These are phyloP conservation scores for Penicillium cataractarum DNA, from an alignment of 495 filamentous ascomycete genomes.

Conservation along the genomic window DNA sequence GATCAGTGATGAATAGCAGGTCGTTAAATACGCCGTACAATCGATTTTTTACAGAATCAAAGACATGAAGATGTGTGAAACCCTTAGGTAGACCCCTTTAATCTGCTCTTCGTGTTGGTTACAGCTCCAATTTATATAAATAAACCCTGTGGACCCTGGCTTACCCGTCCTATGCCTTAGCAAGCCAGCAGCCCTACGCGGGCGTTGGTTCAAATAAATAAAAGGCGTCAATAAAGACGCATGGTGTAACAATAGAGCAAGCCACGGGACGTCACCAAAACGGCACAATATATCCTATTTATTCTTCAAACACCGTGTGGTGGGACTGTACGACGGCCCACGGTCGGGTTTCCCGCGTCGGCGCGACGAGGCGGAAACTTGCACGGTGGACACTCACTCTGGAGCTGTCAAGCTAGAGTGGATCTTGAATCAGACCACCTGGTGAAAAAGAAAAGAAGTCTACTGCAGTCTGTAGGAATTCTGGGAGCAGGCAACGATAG, in stretches of 20 bases:
- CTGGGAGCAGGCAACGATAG: neutral
- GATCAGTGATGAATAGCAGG: too few species aligned
- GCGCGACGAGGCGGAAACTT: neutral
- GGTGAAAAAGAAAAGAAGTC: neutral
- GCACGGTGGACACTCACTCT: neutral
- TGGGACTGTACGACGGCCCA: neutral
- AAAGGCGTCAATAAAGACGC: constrained; percentile 10
- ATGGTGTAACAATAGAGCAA: constrained; percentile 27
- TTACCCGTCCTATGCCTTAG: neutral
- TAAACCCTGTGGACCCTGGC: constrained; percentile 12
- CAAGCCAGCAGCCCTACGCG: constrained; percentile 21
- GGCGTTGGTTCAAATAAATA: neutral
- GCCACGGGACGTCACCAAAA: constrained; percentile 12
- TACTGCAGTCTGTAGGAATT: neutral
- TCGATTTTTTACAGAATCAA: too few species aligned
- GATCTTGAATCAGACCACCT: neutral
- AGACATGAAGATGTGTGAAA: too few species aligned
- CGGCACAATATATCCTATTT: constrained; percentile 4
- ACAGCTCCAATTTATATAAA: neutral
- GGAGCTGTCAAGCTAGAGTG: constrained; percentile 6
- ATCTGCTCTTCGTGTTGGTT: neutral
- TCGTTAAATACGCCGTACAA: too few species aligned
- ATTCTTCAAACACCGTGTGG: constrained; percentile 5
- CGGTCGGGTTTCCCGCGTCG: neutral
- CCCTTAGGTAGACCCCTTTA: too few species aligned